Percentiles rank a stretch among this genome's conserved stretches.
Conservation (phyloP, 345 rosid species). For the Bruguiera gymnorhiza region DNA sequence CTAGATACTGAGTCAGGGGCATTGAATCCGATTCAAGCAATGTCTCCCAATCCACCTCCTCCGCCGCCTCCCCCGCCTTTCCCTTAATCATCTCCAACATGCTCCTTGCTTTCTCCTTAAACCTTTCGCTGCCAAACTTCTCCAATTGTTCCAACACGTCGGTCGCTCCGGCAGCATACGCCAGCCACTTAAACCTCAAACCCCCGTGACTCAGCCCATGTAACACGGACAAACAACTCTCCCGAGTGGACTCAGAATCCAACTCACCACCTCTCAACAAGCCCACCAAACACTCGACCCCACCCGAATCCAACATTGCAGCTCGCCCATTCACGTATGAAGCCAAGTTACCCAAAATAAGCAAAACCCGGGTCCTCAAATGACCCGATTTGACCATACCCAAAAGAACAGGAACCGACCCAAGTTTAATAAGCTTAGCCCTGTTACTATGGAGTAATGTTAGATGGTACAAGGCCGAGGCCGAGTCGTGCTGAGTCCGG, state of each 20-base stretch:
- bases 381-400: conserved; percentile 57
- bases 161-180: conserved; percentile 55
- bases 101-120: conserved; percentile 44
- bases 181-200: conserved; percentile 65
- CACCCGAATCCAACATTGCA: conserved; percentile 74
- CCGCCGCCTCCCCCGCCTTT: conserved; percentile 41
- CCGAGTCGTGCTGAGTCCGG: conserved; percentile 72
- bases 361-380: conserved; percentile 42
- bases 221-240: conserved; percentile 61
- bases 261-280: conserved; percentile 38
- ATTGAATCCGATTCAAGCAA: conserved; percentile 51
- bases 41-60: conserved; percentile 73
- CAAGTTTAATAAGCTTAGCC: conserved; percentile 55
- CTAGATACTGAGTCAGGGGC: conserved; percentile 14
- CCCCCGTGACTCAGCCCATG: conserved; percentile 57
- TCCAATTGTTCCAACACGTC: conserved; percentile 55
- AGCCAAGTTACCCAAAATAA: conserved; percentile 56
- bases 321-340: conserved; percentile 52
- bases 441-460: conserved; percentile 66
- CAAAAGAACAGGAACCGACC: conserved; percentile 57
- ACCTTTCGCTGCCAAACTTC: conserved; percentile 43
- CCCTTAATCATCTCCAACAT: conserved; percentile 49
- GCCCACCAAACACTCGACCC: conserved; percentile 59
- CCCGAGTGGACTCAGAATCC: conserved; percentile 45
- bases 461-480: conserved; percentile 77